Evolutionary conservation across 441 rosid genomes (phyloP), one percentile per base, ranked within the genome.

Genomic region (Sinapis alba): DNA sequence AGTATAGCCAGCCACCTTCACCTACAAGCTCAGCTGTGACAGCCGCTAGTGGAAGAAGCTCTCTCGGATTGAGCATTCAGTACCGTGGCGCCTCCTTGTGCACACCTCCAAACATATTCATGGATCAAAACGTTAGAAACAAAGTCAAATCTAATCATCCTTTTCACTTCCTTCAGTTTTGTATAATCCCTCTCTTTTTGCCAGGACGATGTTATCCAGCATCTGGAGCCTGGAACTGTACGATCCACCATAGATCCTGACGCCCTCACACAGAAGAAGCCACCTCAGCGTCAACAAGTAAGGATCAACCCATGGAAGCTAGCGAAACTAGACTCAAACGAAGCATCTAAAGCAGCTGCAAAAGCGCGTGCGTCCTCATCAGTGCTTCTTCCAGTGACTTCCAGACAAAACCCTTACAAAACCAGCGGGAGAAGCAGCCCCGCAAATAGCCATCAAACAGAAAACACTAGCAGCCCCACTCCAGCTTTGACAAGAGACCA

Each of bases 31-130:
- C 98, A 12, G 97, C 94, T 65, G 88, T 94, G 68, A 94, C 98
- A n/a, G 94, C 94, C n/a, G 50, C 73, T 7, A 94, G 98, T 64
- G 98, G 94, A 70, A 89, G 96, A 82, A 94, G 94, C 88, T 94
- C 98, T 61, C 84, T 92, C 9, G 97, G 94, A 70, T 85, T 81
- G 86, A 79, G 90, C 81, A 84, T 94, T 89, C 94, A 89, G 62
- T 90, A 90, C 78, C 90, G 83, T 84, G 97, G 93, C 56, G 89
- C 90, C 75, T 71, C 72, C 56, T 89, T 96, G 93, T 94, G 98
- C 79, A 94, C 97, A 10, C 97, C 97, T 80, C 98, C 98, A 62
- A 84, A 97, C 86, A 89, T 94, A 79, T 94, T 94, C 91, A 88
- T 94, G 97, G 96, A 92, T 65, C 91, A 89, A 84, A 94, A 53